Evolutionary conservation across 495 filamentous ascomycete species (phyloP).

Genomic region (Echria macrotheca): DNA sequence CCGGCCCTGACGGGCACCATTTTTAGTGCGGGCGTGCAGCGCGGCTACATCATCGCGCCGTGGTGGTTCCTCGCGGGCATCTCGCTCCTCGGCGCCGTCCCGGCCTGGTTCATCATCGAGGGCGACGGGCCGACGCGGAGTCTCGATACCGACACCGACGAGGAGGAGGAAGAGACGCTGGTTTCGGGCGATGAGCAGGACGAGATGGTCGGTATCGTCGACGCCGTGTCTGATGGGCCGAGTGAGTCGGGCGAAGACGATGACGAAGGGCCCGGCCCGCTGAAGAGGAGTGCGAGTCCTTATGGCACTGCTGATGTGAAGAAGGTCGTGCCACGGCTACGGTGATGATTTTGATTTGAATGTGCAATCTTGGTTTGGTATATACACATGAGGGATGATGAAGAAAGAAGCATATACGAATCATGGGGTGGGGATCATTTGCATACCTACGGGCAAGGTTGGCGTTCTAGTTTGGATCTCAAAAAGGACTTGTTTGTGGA

Average conservation of each 20-base stretch:
- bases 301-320: too few species aligned
- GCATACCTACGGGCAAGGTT: too few species aligned
- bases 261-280: too few species aligned
- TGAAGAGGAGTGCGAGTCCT: too few species aligned
- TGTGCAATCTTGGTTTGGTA: too few species aligned
- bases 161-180: constrained; percentile 21
- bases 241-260: constrained; percentile 1
- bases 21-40: constrained; percentile 65
- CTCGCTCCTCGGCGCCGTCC: constrained; percentile 56
- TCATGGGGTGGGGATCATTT: too few species aligned
- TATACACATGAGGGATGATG: too few species aligned
- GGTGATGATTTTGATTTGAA: too few species aligned
- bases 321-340: too few species aligned
- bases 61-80: constrained; percentile 70
- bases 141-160: constrained; percentile 26
- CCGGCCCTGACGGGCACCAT: constrained; percentile 61
- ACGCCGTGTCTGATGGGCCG: not conserved
- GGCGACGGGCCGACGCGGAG: constrained; percentile 60
- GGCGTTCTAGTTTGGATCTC: too few species aligned
- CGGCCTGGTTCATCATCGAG: constrained; percentile 67
- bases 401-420: too few species aligned
- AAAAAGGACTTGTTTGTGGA: too few species aligned
- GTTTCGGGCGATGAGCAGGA: not conserved
- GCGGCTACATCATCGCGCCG: constrained; percentile 66
- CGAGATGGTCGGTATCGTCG: constrained; percentile 2